Base-by-base conservation (phyloP, 345 rosid genomes). In the Turnera subulata region DNA sequence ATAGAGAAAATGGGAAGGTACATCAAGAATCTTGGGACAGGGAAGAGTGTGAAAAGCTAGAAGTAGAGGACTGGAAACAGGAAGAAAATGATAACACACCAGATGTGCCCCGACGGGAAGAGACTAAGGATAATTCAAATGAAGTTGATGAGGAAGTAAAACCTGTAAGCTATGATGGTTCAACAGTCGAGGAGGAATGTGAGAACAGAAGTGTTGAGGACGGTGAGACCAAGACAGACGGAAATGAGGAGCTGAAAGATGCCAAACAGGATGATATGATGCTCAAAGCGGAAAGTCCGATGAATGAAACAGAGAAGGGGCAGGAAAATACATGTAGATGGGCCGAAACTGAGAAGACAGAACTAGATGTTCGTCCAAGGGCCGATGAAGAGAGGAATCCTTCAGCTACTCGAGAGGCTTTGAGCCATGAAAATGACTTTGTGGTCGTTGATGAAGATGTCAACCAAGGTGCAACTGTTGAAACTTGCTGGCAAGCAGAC, bases 291-390 rank as follows among this genome's bases (percentile, higher is more conserved):
- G 35, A 40, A 37, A 25, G 20, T 59, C 43, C 15, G 56, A 57
- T 24, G 29, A 62, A 48, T 44, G 68, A 55, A 55, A 62, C 21
- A 24, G 61, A 49, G 26, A 40, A 14, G n/a, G 49, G 21, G 21
- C 21, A 11, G 40, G 65, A 53, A 20, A 35, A 23, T 4, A 32
- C 18, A 26, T 12, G 9, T 26, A 60, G 59, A 58, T 9, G 8
- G 38, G 16, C 5, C 35, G 64, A 62, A 11, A 26, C 58, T 35
- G 59, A 68, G 77, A 69, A 63, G 65, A 61, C 55, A 6, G 64
- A 35, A 33, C 32, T 53, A 47, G 64, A 67, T 69, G 73, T 69
- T 73, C 68, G 69, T 47, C 73, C 64, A 50, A 57, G 24, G 43
- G 61, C 65, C 62, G 78, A 66, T 61, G 73, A 50, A 56, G 69